Conservation (phyloP, 768 basidiomycete species). For the Panaeolus cyanescens region DNA sequence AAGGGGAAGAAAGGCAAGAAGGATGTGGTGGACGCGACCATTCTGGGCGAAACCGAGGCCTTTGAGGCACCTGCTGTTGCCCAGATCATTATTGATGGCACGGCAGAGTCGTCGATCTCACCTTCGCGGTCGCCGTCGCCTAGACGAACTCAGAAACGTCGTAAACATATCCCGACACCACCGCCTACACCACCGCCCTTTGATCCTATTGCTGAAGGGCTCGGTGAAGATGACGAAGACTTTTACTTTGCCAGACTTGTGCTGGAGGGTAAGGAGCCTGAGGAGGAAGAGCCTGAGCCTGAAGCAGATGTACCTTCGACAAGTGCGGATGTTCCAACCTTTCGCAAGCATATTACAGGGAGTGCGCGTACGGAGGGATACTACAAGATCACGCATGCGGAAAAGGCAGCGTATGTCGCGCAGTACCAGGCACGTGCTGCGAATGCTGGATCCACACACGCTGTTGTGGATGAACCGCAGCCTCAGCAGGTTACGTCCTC, state of each 20-base stretch:
- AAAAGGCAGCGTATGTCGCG: conserved; percentile 90
- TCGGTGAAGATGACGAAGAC: conserved; percentile 90
- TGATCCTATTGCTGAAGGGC: conserved; percentile 53
- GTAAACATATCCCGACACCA: conserved; percentile 30
- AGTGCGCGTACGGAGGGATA: conserved; percentile 93
- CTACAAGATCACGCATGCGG: conserved; percentile 91
- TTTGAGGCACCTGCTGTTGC: conserved; percentile 53
- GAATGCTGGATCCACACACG: conserved; percentile 33
- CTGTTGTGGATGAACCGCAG: conserved; percentile 46
- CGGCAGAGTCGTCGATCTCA: conserved; percentile 47
- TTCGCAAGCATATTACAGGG: conserved; percentile 79
- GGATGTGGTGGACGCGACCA: conserved; percentile 26
- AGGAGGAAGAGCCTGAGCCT: conserved; percentile 3
- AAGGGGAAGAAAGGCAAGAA: conserved; percentile 10
- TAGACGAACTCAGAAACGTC: conserved; percentile 30
- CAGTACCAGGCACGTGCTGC: conserved; percentile 76
- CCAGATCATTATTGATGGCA: conserved; percentile 45
- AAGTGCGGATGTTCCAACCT: conserved; percentile 45
- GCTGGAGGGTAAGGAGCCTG: conserved; percentile 41
- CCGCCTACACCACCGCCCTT: conserved; percentile 51
- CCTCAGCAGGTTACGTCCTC: conserved; percentile 70
- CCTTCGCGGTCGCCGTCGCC: conserved; percentile 57
- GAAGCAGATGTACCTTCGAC: conserved; percentile 10
- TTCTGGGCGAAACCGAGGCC: conserved; percentile 49
- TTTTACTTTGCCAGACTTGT: conserved; percentile 74